A percentile compares a stretch with the other conserved stretches of the same genome.
Conservation (phyloP, 2,329 filamentous ascomycete genomes). For the Venturia oleaginea region DNA sequence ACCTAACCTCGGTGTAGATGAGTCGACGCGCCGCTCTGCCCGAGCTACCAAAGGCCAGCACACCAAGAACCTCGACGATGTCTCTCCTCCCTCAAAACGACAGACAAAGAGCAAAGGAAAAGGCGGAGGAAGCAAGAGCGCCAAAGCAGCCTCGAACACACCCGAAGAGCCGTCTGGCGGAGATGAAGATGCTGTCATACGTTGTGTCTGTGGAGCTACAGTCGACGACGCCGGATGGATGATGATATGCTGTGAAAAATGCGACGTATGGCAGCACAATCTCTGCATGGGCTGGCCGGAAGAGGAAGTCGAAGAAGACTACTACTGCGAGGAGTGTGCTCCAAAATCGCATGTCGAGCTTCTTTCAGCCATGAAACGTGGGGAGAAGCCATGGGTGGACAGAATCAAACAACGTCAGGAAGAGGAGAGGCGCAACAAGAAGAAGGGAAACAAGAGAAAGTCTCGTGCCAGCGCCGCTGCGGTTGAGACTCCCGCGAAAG, state of each 20-base stretch:
- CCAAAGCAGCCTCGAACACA: constrained; percentile 36
- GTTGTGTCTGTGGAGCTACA: constrained; percentile 85
- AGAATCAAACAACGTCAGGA: constrained; percentile 54
- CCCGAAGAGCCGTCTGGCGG: constrained; percentile 42
- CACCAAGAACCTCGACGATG: constrained; percentile 67
- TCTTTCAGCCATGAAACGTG: constrained; percentile 65
- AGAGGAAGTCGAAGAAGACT: constrained; percentile 67
- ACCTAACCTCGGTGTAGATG: constrained; percentile 42
- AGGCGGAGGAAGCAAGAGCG: constrained; percentile 26
- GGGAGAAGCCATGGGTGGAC: constrained; percentile 80
- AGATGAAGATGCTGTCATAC: constrained; percentile 65
- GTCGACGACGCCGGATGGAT: constrained; percentile 79
- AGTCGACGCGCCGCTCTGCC: constrained; percentile 78
- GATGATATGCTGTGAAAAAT: constrained; percentile 94
- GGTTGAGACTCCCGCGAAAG: constrained; percentile 35
- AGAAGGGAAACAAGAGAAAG: constrained; percentile 48
- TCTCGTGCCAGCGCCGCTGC: constrained; percentile 53
- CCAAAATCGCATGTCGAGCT: constrained; percentile 77
- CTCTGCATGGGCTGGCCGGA: constrained; percentile 85
- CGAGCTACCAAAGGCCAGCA: constrained; percentile 96
- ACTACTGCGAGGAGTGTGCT: constrained; percentile 85
- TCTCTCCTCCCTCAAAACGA: constrained; percentile 30
- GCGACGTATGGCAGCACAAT: constrained; percentile 94
- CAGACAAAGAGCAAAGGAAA: constrained; percentile 37
- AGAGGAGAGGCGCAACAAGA: constrained; percentile 36